Conservation (phyloP, 805 yeast genomes). For the Jamesozyma jinghongensis region DNA sequence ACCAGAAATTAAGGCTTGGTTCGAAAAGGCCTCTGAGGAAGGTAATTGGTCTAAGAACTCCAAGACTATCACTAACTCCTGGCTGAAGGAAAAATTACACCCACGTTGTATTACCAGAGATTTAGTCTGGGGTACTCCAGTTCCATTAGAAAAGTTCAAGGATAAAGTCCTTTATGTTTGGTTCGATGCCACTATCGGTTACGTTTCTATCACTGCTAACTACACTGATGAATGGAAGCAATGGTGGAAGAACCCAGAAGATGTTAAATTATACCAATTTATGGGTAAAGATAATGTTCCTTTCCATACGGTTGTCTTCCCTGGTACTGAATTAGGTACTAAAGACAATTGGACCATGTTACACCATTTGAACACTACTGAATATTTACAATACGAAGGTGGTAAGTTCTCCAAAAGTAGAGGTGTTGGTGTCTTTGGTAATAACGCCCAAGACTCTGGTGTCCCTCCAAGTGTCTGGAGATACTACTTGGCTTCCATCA, state of each 20-base stretch:
- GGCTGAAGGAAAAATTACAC: conserved; percentile 88
- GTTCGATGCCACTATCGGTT: conserved; percentile 98
- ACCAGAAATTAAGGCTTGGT: conserved; percentile 65
- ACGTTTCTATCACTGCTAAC: conserved; percentile 90
- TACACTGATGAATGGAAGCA: conserved; percentile 70
- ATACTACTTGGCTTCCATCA: conserved; percentile 80
- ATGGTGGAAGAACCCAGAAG: conserved; percentile 95
- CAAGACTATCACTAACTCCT: conserved; percentile 75
- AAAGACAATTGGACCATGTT: conserved; percentile 81
- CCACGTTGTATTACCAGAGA: conserved; percentile 98
- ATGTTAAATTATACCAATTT: conserved; percentile 85
- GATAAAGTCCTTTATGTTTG: conserved; percentile 94
- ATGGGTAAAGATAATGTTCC: conserved; percentile 99
- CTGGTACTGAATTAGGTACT: conserved; percentile 85
- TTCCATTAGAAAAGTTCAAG: conserved; percentile 77
- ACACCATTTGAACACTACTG: conserved; percentile 88
- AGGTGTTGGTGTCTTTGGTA: conserved; percentile 96
- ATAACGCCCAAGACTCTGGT: conserved; percentile 91
- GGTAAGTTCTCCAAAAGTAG: conserved; percentile 98
- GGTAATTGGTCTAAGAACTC: conserved; percentile 93
- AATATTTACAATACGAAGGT: conserved; percentile 93
- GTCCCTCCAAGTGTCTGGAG: conserved; percentile 93
- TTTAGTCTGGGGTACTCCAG: conserved; percentile 97
- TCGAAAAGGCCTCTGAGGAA: conserved; percentile 50
- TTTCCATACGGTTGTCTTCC: conserved; percentile 98